Conservation (phyloP, 2,329 filamentous ascomycete species). For the Fusarium napiforme region DNA sequence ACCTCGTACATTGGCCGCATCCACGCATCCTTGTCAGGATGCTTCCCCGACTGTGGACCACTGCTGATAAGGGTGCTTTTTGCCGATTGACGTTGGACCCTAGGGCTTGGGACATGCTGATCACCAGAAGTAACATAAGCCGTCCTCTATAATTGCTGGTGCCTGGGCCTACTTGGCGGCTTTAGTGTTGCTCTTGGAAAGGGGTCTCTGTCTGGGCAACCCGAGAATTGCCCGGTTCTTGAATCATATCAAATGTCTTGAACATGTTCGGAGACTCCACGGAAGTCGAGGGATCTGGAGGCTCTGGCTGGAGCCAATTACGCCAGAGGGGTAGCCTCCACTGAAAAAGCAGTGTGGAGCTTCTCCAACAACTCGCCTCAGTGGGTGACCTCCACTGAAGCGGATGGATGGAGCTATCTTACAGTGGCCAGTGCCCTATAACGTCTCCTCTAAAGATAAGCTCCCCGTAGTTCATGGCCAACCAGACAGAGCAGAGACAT, state of each 20-base stretch:
- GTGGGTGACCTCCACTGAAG: slow-evolving; percentile 20
- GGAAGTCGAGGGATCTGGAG: not conserved
- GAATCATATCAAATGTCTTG: not conserved
- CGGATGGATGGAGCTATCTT: slow-evolving; percentile 1
- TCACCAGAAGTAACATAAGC: not conserved
- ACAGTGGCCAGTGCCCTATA: slow-evolving; percentile 26
- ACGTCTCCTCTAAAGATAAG: slow-evolving; percentile 10
- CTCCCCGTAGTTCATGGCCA: slow-evolving; percentile 10
- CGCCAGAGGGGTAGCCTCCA: slow-evolving; percentile 30
- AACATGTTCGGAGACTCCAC: not conserved
- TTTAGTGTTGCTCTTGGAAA: not conserved
- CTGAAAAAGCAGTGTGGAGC: slow-evolving; percentile 40
- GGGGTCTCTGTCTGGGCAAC: not conserved
- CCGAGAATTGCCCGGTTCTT: not conserved
- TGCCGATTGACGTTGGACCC: slow-evolving; percentile 20
- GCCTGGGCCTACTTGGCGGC: not conserved
- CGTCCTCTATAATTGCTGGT: not conserved
- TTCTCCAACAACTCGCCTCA: slow-evolving; percentile 16
- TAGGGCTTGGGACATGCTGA: slow-evolving; percentile 17
- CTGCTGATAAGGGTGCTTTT: slow-evolving; percentile 18
- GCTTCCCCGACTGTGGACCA: slow-evolving; percentile 32
- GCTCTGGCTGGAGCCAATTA: slow-evolving; percentile 15
- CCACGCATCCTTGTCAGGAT: slow-evolving; percentile 15
- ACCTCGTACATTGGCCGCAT: slow-evolving; percentile 17
- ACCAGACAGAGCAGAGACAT: slow-evolving; percentile 24